Conservation (phyloP, 129 eudicot species). For the Ambrosia artemisiifolia region DNA sequence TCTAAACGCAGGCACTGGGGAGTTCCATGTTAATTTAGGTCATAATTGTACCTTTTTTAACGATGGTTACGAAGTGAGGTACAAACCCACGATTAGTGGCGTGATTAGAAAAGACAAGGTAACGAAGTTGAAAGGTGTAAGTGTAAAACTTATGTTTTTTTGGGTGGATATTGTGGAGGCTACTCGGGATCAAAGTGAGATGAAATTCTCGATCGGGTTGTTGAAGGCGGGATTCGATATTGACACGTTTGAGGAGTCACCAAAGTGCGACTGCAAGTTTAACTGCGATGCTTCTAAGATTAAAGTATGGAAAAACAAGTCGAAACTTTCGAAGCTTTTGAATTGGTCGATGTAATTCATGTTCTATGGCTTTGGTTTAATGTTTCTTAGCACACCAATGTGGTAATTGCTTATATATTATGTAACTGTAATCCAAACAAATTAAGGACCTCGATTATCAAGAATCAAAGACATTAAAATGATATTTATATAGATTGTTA, state of each 20-base stretch:
- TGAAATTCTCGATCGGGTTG: conserved; percentile 7
- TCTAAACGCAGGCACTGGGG: conserved; percentile 5
- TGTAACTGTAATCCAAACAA: no score
- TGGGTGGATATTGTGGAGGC: conserved; percentile 13
- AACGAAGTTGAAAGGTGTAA: background rate
- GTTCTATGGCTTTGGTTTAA: background rate
- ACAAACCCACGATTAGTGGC: conserved; percentile 5
- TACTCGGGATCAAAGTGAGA: conserved; percentile 6
- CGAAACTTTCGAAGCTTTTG: background rate
- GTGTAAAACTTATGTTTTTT: background rate
- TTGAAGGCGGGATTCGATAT: conserved; percentile 9
- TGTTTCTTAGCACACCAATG: background rate
- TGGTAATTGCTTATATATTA: no score
- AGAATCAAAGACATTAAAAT: background rate
- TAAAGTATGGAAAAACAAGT: background rate
- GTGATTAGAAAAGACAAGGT: conserved; percentile 7
- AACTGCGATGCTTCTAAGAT: background rate
- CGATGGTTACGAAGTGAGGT: conserved; percentile 11
- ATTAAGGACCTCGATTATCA: background rate
- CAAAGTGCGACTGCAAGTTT: conserved; percentile 13
- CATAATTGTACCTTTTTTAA: background rate
- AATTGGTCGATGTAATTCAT: background rate
- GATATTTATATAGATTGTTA: background rate
- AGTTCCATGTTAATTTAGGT: conserved; percentile 14
- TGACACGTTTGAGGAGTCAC: background rate